Conservation (phyloP, 352 stramenopile species). For the Globisporangium viniferum region DNA sequence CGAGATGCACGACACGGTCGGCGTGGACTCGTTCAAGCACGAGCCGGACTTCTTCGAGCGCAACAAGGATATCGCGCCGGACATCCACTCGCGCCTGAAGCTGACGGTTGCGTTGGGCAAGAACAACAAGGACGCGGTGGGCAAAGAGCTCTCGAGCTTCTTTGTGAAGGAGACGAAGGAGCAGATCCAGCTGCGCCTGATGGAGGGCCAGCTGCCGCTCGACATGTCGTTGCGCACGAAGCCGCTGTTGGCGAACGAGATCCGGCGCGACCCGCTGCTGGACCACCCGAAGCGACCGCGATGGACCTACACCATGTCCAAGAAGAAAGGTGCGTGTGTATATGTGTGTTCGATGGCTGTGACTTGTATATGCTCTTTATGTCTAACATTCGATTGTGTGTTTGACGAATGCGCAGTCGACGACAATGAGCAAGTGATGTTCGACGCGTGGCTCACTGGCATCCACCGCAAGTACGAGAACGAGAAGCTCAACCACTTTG, state of each 20-base stretch:
- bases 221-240: slow-evolving; percentile 48
- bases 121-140: slow-evolving; percentile 78
- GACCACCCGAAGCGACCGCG: slow-evolving; percentile 68
- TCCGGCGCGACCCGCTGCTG: slow-evolving; percentile 58
- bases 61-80: slow-evolving; percentile 64
- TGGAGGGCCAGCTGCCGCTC: slow-evolving; percentile 75
- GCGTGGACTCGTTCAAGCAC: slow-evolving; percentile 42
- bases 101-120: slow-evolving; percentile 79
- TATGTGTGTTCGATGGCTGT: not conserved
- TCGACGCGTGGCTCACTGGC: slow-evolving; percentile 81
- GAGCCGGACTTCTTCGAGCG: slow-evolving; percentile 64
- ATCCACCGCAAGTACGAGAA: slow-evolving; percentile 85
- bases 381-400: not conserved
- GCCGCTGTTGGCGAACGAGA: slow-evolving; percentile 57
- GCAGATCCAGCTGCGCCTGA: slow-evolving; percentile 81
- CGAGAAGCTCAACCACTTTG: slow-evolving; percentile 83
- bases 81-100: slow-evolving; percentile 65
- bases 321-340: slow-evolving; percentile 55
- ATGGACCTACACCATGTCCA: slow-evolving; percentile 84
- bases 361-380: not conserved
- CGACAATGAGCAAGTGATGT: slow-evolving; percentile 80
- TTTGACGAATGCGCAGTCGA: slow-evolving; percentile 38
- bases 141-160: slow-evolving; percentile 82
- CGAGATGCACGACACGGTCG: slow-evolving; percentile 24
- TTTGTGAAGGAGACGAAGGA: slow-evolving; percentile 88